These are phyloP conservation scores for Alternaria tenuissima DNA, from an alignment of 2,329 filamentous ascomycete species.

Conservation along the genomic window DNA sequence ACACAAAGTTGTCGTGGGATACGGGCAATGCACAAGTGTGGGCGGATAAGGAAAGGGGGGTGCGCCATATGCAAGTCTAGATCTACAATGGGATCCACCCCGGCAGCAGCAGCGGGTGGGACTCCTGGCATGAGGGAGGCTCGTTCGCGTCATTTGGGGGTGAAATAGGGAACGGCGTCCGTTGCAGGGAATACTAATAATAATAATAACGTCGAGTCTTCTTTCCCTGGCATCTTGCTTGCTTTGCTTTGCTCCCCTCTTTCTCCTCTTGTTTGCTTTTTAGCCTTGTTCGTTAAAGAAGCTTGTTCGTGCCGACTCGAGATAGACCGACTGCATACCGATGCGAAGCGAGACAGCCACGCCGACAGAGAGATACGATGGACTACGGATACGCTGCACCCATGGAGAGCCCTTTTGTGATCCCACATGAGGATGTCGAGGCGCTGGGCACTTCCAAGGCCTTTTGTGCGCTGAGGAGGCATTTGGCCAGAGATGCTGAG, in stretches of 20 bases:
- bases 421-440: conserved; percentile 53
- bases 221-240: conserved; percentile 5
- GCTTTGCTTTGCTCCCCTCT: conserved; percentile 3
- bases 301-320: conserved; percentile 7
- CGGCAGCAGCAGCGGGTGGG: conserved; percentile 6
- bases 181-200: conserved; percentile 2
- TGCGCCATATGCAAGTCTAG: conserved; percentile 12
- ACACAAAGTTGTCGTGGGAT: conserved; percentile 1
- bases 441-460: conserved; percentile 52
- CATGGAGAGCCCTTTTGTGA: conserved; percentile 52
- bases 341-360: conserved; percentile 15
- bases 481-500: conserved; percentile 53
- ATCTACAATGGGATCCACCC: conserved; percentile 10
- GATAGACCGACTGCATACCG: conserved; percentile 8
- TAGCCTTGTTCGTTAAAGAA: neutral
- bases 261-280: neutral
- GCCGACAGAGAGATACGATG: conserved; percentile 8
- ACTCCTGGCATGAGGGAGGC: conserved; percentile 11
- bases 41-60: conserved; percentile 22
- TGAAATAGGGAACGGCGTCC: conserved; percentile 26
- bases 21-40: conserved; percentile 6
- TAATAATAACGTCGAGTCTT: conserved; percentile 6
- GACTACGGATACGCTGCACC: conserved; percentile 15
- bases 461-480: conserved; percentile 55
- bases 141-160: conserved; percentile 26